A percentile compares a stretch with the other conserved stretches of the same genome.
Evolutionary conservation across 2,329 filamentous ascomycete genomes (phyloP).

Genomic region (Xylariaceae sp.): DNA sequence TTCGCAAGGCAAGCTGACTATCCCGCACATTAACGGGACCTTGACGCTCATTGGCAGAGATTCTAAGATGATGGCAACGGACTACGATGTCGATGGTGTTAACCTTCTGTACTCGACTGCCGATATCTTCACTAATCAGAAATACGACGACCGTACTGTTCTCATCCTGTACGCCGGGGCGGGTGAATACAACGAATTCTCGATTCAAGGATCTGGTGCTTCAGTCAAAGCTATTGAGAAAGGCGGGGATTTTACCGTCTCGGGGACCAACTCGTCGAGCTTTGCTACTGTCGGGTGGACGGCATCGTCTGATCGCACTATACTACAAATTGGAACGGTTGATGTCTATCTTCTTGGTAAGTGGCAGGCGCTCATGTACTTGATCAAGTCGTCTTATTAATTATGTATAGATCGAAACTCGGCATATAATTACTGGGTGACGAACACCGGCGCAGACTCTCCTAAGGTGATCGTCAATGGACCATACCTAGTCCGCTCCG

Average conservation of each 20-base stretch:
- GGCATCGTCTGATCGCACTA: slow-evolving; percentile 7
- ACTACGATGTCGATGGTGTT: slow-evolving; percentile 58
- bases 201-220: slow-evolving; percentile 34
- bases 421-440: slow-evolving; percentile 67
- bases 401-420: slow-evolving; percentile 43
- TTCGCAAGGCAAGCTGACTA: slow-evolving; percentile 49
- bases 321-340: slow-evolving; percentile 17
- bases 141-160: slow-evolving; percentile 40
- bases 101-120: slow-evolving; percentile 64
- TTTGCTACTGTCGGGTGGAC: slow-evolving; percentile 17
- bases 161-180: slow-evolving; percentile 62
- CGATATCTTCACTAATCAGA: slow-evolving; percentile 61
- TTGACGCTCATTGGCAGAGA: slow-evolving; percentile 62
- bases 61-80: slow-evolving; percentile 62
- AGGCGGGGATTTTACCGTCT: slow-evolving; percentile 9
- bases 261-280: slow-evolving; percentile 27
- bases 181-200: slow-evolving; percentile 61
- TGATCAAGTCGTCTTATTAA: slow-evolving; percentile 6
- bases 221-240: slow-evolving; percentile 30
- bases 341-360: slow-evolving; percentile 19
- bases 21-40: slow-evolving; percentile 56
- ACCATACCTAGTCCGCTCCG: slow-evolving; percentile 61
- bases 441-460: slow-evolving; percentile 27
- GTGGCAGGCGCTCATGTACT: too few species aligned
- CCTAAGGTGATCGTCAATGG: slow-evolving; percentile 54